phyloP scores from a whole-genome alignment of 2,329 filamentous ascomycete genomes.

The Atkinsonella hypoxylon region DNA sequence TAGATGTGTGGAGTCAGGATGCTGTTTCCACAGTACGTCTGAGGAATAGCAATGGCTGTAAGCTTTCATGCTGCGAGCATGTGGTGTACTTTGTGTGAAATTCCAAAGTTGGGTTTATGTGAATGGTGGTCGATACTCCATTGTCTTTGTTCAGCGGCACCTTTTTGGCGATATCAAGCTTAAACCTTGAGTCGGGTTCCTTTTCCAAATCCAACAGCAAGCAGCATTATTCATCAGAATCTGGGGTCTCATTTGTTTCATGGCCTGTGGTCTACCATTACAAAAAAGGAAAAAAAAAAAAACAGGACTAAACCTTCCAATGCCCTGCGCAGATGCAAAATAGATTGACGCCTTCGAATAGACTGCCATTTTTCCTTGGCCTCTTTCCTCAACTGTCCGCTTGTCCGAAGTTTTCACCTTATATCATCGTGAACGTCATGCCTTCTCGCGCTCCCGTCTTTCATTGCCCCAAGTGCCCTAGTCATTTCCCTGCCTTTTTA shows the following conservation, averaged over 20 bases:
- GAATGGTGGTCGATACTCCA: no score
- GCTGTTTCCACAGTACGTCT: background rate
- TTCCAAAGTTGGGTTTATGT: no score
- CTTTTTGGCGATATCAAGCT: no score
- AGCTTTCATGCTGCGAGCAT: background rate
- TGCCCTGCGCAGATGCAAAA: conserved; percentile 27
- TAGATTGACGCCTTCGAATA: conserved; percentile 27
- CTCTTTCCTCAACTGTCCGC: conserved; percentile 6
- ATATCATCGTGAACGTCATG: background rate
- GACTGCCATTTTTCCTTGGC: conserved; percentile 20
- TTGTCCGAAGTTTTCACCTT: background rate
- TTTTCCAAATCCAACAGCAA: no score
- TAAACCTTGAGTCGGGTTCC: no score
- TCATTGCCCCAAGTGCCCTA: conserved; percentile 11
- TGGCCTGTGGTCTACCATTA: conserved; percentile 25
- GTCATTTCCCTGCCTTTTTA: conserved; percentile 9
- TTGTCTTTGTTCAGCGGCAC: no score
- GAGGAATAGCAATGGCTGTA: background rate
- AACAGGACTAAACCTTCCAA: conserved; percentile 24
- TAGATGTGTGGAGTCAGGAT: background rate
- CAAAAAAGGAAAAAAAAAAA: conserved; percentile 15
- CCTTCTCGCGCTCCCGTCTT: background rate
- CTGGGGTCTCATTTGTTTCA: conserved; percentile 25
- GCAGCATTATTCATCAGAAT: conserved; percentile 14
- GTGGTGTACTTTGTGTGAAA: background rate